Conservation (phyloP, 129 eudicot species). For the Chrysanthemum makinoi region DNA sequence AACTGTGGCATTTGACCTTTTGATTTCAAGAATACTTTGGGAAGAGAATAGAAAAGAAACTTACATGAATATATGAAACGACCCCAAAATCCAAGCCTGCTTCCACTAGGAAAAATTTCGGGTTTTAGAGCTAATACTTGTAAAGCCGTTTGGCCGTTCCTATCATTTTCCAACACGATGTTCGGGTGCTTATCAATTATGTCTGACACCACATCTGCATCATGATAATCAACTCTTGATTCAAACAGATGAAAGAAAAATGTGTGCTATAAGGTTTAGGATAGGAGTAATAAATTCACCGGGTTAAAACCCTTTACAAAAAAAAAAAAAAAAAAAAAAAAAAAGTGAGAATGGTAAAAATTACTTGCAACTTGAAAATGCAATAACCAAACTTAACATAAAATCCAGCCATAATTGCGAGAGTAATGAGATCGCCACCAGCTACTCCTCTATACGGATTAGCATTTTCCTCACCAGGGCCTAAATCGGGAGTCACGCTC, state of each 20-base stretch:
- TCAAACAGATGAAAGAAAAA: background rate
- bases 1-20: no score
- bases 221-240: no score
- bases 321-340: no score
- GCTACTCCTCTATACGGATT: slow-evolving; percentile 2
- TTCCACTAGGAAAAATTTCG: slow-evolving; percentile 18
- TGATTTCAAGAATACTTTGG: no score
- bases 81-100: slow-evolving; percentile 28
- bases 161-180: slow-evolving; percentile 16
- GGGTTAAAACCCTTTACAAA: no score
- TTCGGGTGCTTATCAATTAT: background rate
- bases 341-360: background rate
- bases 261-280: background rate
- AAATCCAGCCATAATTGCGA: slow-evolving; percentile 14
- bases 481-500: background rate
- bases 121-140: slow-evolving; percentile 25
- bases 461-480: background rate
- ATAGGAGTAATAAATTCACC: no score
- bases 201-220: slow-evolving; percentile 18
- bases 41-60: no score
- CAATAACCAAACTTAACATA: background rate
- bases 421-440: slow-evolving; percentile 15
- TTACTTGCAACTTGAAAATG: background rate
- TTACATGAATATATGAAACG: slow-evolving; percentile 14
- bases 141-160: slow-evolving; percentile 6